Base-by-base conservation (phyloP, 1,284 basidiomycete species). In the Austroboletus olivaceoglutinosus region DNA sequence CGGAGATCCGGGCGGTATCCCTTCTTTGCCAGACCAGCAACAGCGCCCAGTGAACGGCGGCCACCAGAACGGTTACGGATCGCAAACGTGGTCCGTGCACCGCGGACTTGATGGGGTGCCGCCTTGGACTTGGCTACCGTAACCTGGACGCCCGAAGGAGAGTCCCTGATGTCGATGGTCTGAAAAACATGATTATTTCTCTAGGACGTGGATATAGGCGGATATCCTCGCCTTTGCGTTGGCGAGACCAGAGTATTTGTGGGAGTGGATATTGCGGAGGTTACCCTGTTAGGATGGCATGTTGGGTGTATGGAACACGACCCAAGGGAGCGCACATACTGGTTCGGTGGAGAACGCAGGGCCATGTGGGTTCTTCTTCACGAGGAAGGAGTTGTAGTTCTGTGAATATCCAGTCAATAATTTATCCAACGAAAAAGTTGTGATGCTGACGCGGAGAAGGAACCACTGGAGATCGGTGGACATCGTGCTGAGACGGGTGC, bases 401-500 rank as follows among this genome's bases (percentile, higher is more conserved):
- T 91, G 64, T 43, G 41, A 39, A 19, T 40, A 33, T n/a, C n/a
- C 1, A 6, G 19, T 58, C 25, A 56, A 31, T 0, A 16, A 16
- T 1, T 19, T 3, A 1, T 39, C 2, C 9, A 15, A 1, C 5
- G 7, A 16, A 15, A 2, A 5, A 9, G 38, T 23, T 22, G 18
- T 18, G 31, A 39, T 38, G 82, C 86, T 65, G 64, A 91, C 88
- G 65, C 92, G 89, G 73, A 93, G 71, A 60, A 94, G 86, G 70
- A 92, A 84, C 92, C 92, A 95, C 76, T 92, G 80, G 71, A 94
- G 88, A 73, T 94, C 91, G 75, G 72, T 65, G 61, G 88, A 89
- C 86, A 89, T 88, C 67, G 74, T 81, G 73, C 68, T 55, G 50
- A 64, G 33, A 27, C 29, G 54, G 23, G 54, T 45, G 58, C 54